These are phyloP conservation scores for Albizia julibrissin DNA, from an alignment of 306 rosid species.

Conservation along the genomic window DNA sequence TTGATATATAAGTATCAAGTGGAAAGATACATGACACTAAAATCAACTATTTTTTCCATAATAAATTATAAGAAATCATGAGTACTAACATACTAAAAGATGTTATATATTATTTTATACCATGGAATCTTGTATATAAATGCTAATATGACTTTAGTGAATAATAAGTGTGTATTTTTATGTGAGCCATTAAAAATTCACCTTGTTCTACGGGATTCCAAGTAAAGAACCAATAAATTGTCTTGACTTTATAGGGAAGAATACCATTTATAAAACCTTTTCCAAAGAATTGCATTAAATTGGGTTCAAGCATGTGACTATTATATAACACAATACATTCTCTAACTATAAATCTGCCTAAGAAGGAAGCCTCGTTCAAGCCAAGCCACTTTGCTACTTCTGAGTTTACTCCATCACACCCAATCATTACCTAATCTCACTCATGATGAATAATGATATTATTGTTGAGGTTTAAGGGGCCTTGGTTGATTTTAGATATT, in stretches of 20 bases:
- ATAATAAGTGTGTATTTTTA: not conserved
- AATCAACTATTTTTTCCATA: too few relatives aligned
- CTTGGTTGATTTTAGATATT: too few relatives aligned
- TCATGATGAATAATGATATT: too few relatives aligned
- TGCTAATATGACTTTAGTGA: not conserved
- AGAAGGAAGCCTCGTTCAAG: too few relatives aligned
- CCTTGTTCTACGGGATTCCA: slow-evolving; percentile 67
- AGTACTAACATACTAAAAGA: not conserved
- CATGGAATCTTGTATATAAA: not conserved
- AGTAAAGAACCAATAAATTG: slow-evolving; percentile 58
- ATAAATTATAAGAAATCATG: not conserved
- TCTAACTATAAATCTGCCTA: too few relatives aligned
- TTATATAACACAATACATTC: too few relatives aligned
- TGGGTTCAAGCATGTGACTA: slow-evolving; percentile 29
- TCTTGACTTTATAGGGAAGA: slow-evolving; percentile 49
- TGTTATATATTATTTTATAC: not conserved
- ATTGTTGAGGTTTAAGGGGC: too few relatives aligned
- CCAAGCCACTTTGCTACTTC: too few relatives aligned
- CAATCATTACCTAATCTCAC: too few relatives aligned
- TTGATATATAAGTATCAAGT: too few relatives aligned
- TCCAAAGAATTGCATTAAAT: slow-evolving; percentile 47
- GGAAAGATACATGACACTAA: too few relatives aligned
- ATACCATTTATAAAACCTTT: slow-evolving; percentile 56
- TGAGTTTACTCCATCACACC: too few relatives aligned
- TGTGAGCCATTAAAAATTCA: slow-evolving; percentile 13